These are phyloP conservation scores for Alternaria sp. DNA, from an alignment of 2,329 filamentous ascomycete genomes.

Conservation along the genomic window DNA sequence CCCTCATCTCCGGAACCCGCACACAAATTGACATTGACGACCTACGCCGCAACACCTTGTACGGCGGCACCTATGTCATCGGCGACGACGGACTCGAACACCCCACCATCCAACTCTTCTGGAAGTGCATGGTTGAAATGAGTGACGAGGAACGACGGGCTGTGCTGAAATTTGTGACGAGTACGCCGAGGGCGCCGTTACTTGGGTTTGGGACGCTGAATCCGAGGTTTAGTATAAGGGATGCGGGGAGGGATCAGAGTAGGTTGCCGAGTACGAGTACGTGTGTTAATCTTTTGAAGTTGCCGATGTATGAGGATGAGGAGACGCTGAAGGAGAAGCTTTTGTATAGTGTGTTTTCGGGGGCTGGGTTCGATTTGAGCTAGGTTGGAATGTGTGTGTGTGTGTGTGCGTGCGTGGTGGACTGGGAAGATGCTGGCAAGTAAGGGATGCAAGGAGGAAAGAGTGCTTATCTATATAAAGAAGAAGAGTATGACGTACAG, in stretches of 20 bases:
- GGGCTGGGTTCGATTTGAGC: slow-evolving; percentile 83
- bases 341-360: slow-evolving; percentile 86
- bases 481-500: no score
- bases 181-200: slow-evolving; percentile 87
- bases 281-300: slow-evolving; percentile 92
- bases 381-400: slow-evolving; percentile 4
- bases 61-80: slow-evolving; percentile 86
- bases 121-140: slow-evolving; percentile 63
- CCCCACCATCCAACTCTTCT: slow-evolving; percentile 85
- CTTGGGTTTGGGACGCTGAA: slow-evolving; percentile 87
- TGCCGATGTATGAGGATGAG: slow-evolving; percentile 79
- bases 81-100: slow-evolving; percentile 91
- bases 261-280: slow-evolving; percentile 92
- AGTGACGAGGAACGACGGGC: slow-evolving; percentile 80
- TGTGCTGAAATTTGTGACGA: slow-evolving; percentile 95
- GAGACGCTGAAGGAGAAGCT: slow-evolving; percentile 77
- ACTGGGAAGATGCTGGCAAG: no score
- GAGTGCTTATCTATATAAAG: no score
- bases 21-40: slow-evolving; percentile 88
- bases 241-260: slow-evolving; percentile 77
- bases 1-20: slow-evolving; percentile 86
- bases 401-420: not conserved
- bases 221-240: slow-evolving; percentile 88
- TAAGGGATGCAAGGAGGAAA: no score
- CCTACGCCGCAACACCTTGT: slow-evolving; percentile 81